phyloP scores from a whole-genome alignment of 371 early-diverging fungal genomes.

The Mortierella sp. region DNA sequence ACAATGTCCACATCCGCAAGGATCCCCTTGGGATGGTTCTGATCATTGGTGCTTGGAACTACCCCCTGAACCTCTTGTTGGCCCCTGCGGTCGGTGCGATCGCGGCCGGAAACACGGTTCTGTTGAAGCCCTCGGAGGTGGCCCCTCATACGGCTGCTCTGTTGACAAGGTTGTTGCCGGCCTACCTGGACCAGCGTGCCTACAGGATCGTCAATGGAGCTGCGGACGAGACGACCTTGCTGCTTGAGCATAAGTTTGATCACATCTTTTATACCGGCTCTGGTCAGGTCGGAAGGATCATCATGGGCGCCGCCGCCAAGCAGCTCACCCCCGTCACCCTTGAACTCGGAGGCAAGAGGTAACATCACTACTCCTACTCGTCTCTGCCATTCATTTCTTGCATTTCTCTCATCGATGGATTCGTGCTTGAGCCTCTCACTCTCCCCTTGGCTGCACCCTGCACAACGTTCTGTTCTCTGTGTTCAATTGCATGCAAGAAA shows the following conservation, averaged over 20 bases:
- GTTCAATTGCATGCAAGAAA: not conserved
- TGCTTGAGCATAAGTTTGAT: constrained; percentile 83
- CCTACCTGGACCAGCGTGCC: constrained; percentile 82
- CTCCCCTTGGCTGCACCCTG: not conserved
- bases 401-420: too few species aligned
- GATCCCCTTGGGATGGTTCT: constrained; percentile 82
- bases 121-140: constrained; percentile 94
- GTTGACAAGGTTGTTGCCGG: constrained; percentile 70
- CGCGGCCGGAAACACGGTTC: constrained; percentile 91
- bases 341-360: constrained; percentile 91
- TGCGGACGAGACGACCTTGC: constrained; percentile 74
- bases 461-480: not conserved
- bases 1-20: constrained; percentile 57
- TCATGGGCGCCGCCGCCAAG: constrained; percentile 84
- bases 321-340: constrained; percentile 85
- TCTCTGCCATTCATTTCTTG: not conserved
- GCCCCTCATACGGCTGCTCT: constrained; percentile 74
- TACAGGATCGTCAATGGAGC: constrained; percentile 86
- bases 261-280: constrained; percentile 95
- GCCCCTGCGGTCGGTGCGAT: constrained; percentile 89
- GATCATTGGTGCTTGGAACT: constrained; percentile 89
- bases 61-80: constrained; percentile 81
- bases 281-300: constrained; percentile 81
- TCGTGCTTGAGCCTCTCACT: too few species aligned
- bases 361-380: constrained; percentile 69